Evolutionary conservation across 108 stramenopile genomes (phyloP), one percentile per base, ranked within the genome.

Genomic region (Pseudonitzschia pungens): DNA sequence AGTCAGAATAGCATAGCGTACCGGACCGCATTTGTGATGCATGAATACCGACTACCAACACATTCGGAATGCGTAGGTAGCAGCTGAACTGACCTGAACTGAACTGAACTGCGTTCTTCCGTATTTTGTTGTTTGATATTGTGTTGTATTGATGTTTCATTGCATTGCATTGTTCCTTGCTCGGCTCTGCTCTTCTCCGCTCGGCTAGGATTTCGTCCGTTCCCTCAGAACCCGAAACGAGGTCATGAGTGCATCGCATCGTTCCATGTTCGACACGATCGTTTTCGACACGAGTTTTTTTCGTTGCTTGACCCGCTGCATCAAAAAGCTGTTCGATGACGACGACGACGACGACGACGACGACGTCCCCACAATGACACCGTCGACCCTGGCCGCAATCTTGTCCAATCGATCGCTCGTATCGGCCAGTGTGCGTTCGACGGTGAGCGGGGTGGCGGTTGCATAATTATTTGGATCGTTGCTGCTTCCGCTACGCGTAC

Each of bases 361-460:
- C 9, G 41, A 40, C 7, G 29, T 48, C 36, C 36, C 36, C 33
- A 81, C 60, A 5, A 79, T 51, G n/a, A 85, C 71, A n/a, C 53
- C 65, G 73, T 85, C 84, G 40, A 85, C 65, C 29, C 63, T 27
- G 1, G 82, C 77, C 15, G 84, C 84, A 32, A 85, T 44, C 54
- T 74, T 74, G 57, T 85, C 84, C 63, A 85, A 57, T 20, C 45
- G 75, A 36, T 64, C 28, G 50, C 81, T 85, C 20, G 79, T 24
- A 10, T 45, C 65, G 22, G 62, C 84, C 55, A 85, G 32, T 1
- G 65, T 43, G 44, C 81, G 78, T 56, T 77, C 73, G 21, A 58
- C 27, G 15, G 57, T 31, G 29, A 27, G 29, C 15, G 29, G 26
- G 15, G 24, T 58, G 2, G 6, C 6, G 36, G 36, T 5, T 5